Conservation (phyloP, 257 asterid genomes). For the Anisodus acutangulus region DNA sequence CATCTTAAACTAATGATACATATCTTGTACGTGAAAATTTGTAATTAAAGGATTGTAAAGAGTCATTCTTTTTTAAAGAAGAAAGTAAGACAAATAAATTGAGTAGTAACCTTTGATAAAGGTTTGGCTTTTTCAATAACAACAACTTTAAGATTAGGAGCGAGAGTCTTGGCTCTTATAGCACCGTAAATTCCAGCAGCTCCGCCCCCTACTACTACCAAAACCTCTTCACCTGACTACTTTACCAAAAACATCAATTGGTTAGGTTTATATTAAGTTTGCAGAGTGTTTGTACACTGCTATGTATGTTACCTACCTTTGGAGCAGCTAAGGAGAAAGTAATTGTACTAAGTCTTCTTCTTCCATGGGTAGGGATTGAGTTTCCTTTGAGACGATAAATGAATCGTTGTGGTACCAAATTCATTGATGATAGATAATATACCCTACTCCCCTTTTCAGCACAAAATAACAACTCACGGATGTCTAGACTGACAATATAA, state of each 20-base stretch:
- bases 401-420: constrained; percentile 33
- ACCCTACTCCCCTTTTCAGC: background rate
- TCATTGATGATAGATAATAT: constrained; percentile 27
- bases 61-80: too few species aligned
- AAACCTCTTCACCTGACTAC: constrained; percentile 63
- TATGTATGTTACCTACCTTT: constrained; percentile 43
- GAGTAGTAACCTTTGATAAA: constrained; percentile 67
- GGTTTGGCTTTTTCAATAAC: constrained; percentile 89
- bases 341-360: constrained; percentile 46
- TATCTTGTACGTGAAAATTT: too few species aligned
- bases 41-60: too few species aligned
- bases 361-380: constrained; percentile 39
- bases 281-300: background rate
- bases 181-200: constrained; percentile 98
- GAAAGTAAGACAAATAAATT: too few species aligned
- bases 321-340: constrained; percentile 49
- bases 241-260: constrained; percentile 26
- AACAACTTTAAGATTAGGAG: constrained; percentile 74
- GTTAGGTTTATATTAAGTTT: background rate
- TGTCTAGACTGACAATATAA: too few species aligned
- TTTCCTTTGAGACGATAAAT: constrained; percentile 31
- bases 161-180: constrained; percentile 85
- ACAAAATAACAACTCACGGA: too few species aligned
- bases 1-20: too few species aligned
- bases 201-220: constrained; percentile 93